Evolutionary conservation across 768 basidiomycete genomes (phyloP), one percentile per base, ranked within the genome.

Genomic region (Boletus sp.): DNA sequence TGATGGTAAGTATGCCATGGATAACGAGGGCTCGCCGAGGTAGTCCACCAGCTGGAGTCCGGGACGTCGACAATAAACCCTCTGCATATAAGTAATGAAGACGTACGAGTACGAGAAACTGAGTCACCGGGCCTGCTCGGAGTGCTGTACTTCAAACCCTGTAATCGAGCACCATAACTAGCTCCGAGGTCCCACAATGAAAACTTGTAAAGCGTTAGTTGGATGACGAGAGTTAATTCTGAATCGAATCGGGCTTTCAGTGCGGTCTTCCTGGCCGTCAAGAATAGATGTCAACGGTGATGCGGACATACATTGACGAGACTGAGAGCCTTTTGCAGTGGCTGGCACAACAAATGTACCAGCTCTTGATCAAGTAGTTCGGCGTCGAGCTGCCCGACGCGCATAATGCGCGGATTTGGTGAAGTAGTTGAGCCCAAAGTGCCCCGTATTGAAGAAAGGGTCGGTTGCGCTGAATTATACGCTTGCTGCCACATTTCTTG

Each of bases 351-450:
- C 57, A 97, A 75, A 30, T 85, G 81, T 33, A 89, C 83, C 17
- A 98, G 82, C 60, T 97, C 94, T 62, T 87, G 83, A 75, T 98
- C 96, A 47, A 98, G 80, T 24, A 95, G 79, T 64, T 93, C 89
- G 4, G 95, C 85, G 71, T 98, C 96, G 52, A 98, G 83, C 71
- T 96, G 92, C 8, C 90, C 89, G 47, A 98, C 93, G 44, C 94
- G 89, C 28, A 84, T 76, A 32, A 87, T 74, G n/a, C 87, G 80
- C 29, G 78, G 68, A 47, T 59, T 53, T 28, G 76, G 71, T n/a
- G 67, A 52, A 15, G 68, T 51, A 9, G 67, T 61, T 6, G 71
- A 57, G 20, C 63, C 64, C 24, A 85, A 62, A 12, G 75, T 71
- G 30, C 73, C 69, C 49, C 78, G 75, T 40, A 88, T 79, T 11